A percentile compares a stretch with the other conserved stretches of the same genome.
These are phyloP conservation scores for Torulaspora indica DNA, from an alignment of 805 yeast genomes.

Conservation along the genomic window DNA sequence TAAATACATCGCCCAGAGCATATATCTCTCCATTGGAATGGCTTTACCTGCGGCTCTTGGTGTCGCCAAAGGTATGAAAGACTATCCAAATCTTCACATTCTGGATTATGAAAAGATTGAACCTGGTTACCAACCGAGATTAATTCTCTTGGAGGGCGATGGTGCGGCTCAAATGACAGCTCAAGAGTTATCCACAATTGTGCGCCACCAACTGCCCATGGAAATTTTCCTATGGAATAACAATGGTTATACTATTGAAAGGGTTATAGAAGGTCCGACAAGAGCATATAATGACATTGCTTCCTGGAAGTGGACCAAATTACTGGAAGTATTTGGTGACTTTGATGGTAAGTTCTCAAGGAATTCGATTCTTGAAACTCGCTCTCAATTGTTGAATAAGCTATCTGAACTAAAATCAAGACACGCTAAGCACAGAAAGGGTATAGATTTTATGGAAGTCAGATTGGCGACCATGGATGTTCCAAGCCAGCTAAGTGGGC, in stretches of 20 bases:
- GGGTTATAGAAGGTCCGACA: constrained; percentile 74
- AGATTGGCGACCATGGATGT: constrained; percentile 55
- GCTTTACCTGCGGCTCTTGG: constrained; percentile 87
- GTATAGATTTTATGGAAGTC: constrained; percentile 54
- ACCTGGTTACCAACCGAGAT: constrained; percentile 42
- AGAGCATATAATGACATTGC: constrained; percentile 78
- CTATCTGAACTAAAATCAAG: constrained; percentile 35
- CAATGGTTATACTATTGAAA: constrained; percentile 85
- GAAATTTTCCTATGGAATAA: constrained; percentile 75
- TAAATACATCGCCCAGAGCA: constrained; percentile 58
- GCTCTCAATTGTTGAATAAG: constrained; percentile 39
- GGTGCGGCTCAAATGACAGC: constrained; percentile 94
- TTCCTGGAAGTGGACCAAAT: constrained; percentile 74
- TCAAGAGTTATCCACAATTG: constrained; percentile 69
- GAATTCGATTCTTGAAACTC: constrained; percentile 36
- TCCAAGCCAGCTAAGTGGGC: constrained; percentile 54
- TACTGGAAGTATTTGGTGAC: constrained; percentile 64
- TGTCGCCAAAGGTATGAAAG: constrained; percentile 66
- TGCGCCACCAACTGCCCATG: constrained; percentile 58
- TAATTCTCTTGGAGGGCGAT: constrained; percentile 79
- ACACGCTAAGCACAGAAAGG: constrained; percentile 31
- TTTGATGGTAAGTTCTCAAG: constrained; percentile 32
- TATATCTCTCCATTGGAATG: constrained; percentile 82
- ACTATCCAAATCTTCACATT: constrained; percentile 36
- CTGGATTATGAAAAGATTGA: constrained; percentile 23